Percentiles rank a stretch among this genome's conserved stretches.
These are phyloP conservation scores for Pelargonium fulgidum DNA, from an alignment of 441 rosid species.

Conservation along the genomic window DNA sequence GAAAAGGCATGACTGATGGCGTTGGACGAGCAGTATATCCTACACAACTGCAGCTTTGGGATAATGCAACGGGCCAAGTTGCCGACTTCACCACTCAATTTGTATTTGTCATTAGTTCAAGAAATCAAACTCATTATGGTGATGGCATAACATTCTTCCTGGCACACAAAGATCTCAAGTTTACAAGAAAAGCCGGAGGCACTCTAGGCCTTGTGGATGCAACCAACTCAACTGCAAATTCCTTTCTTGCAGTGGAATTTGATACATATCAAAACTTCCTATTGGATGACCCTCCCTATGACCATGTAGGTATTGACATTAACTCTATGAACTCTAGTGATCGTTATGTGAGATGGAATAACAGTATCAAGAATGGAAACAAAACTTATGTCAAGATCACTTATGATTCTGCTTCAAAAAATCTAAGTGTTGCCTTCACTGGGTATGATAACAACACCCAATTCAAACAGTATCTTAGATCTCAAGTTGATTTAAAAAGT, in stretches of 20 bases:
- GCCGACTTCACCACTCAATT: not conserved
- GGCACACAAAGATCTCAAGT: too few relatives aligned
- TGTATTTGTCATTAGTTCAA: not conserved
- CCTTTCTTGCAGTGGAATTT: not conserved
- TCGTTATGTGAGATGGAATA: not conserved
- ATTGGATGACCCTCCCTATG: slow-evolving; percentile 19
- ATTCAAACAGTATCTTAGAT: not conserved
- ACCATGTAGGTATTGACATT: not conserved
- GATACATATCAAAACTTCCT: not conserved
- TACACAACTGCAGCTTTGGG: not conserved
- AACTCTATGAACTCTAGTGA: not conserved
- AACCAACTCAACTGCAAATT: not conserved
- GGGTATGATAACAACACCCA: not conserved
- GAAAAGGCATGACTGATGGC: not conserved
- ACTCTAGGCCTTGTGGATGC: not conserved
- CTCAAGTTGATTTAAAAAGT: not conserved
- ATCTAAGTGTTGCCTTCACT: not conserved
- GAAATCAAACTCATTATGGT: not conserved
- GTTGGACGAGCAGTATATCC: not conserved
- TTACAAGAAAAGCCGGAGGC: not conserved
- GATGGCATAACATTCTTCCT: not conserved
- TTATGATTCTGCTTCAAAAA: not conserved
- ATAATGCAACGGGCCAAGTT: not conserved
- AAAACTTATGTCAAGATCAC: not conserved
- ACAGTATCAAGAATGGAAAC: not conserved